Percentiles rank a stretch among this genome's conserved stretches.
phyloP scores from a whole-genome alignment of 1,284 basidiomycete species.

The Dichomitus squalens region DNA sequence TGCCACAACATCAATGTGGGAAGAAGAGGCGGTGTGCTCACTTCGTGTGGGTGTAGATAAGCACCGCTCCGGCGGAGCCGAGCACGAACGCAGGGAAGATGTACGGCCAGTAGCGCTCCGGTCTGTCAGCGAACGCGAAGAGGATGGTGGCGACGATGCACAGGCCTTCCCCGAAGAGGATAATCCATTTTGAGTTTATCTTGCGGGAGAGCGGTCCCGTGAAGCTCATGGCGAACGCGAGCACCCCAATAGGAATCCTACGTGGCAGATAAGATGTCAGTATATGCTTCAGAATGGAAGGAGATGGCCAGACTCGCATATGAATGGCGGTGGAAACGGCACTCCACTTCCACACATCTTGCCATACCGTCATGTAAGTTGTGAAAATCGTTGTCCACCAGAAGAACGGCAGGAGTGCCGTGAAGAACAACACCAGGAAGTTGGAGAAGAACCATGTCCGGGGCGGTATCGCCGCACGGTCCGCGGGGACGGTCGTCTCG shows the following conservation, averaged over 20 bases:
- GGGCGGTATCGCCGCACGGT: conserved; percentile 43
- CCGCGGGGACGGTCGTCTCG: conserved; percentile 40
- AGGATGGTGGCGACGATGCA: conserved; percentile 44
- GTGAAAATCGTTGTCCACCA: conserved; percentile 45
- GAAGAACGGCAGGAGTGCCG: conserved; percentile 43
- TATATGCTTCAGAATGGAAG: neutral
- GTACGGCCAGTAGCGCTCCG: conserved; percentile 47
- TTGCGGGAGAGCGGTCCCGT: conserved; percentile 41
- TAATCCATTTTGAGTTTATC: conserved; percentile 46
- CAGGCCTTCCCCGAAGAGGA: conserved; percentile 42
- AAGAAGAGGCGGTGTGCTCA: conserved; percentile 31
- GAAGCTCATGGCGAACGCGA: conserved; percentile 38
- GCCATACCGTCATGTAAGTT: conserved; percentile 42
- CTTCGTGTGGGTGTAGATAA: conserved; percentile 37
- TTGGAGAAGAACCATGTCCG: conserved; percentile 46
- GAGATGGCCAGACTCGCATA: conserved; percentile 31
- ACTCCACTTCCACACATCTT: conserved; percentile 41
- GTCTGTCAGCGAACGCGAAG: conserved; percentile 42
- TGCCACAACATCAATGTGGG: too few species aligned
- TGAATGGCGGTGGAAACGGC: conserved; percentile 42
- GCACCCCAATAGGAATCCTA: conserved; percentile 46
- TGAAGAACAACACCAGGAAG: conserved; percentile 41
- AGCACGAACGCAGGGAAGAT: conserved; percentile 51
- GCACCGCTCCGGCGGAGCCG: conserved; percentile 43
- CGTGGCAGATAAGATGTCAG: neutral